phyloP scores from a whole-genome alignment of 306 rosid genomes.

The Mimosa bimucronata region DNA sequence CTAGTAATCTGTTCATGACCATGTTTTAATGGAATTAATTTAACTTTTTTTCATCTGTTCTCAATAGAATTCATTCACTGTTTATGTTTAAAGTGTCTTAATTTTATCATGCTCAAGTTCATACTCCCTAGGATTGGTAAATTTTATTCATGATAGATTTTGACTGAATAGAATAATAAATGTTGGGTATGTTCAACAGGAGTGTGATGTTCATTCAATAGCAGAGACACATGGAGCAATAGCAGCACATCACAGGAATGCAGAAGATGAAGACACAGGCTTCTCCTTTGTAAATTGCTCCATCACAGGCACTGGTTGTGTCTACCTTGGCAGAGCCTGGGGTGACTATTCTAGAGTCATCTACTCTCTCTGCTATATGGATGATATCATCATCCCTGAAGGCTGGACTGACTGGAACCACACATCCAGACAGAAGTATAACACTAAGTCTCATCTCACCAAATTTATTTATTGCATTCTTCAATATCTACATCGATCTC shows the following conservation, averaged over 20 bases:
- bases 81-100: no score
- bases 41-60: not conserved
- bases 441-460: not conserved
- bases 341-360: slow-evolving; percentile 73
- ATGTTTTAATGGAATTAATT: not conserved
- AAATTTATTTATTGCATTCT: not conserved
- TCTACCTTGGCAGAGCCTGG: slow-evolving; percentile 92
- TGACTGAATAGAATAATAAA: no score
- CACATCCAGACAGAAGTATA: slow-evolving; percentile 67
- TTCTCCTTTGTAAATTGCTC: slow-evolving; percentile 78
- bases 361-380: slow-evolving; percentile 64
- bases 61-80: not conserved
- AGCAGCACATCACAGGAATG: slow-evolving; percentile 83
- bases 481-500: not conserved
- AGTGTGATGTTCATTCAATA: slow-evolving; percentile 64
- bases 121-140: no score
- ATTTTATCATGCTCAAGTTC: no score
- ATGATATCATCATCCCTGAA: slow-evolving; percentile 56
- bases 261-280: slow-evolving; percentile 56
- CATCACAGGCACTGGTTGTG: slow-evolving; percentile 68
- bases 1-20: not conserved
- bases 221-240: slow-evolving; percentile 79
- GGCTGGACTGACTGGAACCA: slow-evolving; percentile 87
- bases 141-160: no score
- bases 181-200: slow-evolving; percentile 42